Percentiles rank a stretch among this genome's conserved stretches.
Evolutionary conservation across 768 basidiomycete genomes (phyloP).

Genomic region (Panaeolus papilionaceus): DNA sequence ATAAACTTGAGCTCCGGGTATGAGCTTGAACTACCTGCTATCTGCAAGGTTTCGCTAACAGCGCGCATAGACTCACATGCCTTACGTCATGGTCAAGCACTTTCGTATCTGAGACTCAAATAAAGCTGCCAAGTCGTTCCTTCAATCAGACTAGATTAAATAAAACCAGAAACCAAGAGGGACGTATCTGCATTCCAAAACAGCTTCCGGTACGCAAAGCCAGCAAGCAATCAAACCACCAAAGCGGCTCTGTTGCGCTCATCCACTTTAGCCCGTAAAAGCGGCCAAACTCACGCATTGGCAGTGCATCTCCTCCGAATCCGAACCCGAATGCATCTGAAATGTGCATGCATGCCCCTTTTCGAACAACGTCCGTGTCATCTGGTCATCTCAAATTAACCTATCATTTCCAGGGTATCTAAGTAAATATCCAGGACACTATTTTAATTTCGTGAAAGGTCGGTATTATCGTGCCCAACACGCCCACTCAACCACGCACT

Average conservation of each 20-base stretch:
- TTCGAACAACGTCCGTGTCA: not conserved
- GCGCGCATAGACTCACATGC: not conserved
- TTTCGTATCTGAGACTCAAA: not conserved
- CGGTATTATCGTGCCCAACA: not conserved
- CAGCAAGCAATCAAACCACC: not conserved
- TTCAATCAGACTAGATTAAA: constrained; percentile 1
- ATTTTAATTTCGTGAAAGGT: not conserved
- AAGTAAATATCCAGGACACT: not conserved
- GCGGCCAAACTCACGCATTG: constrained; percentile 14
- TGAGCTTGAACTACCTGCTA: not conserved
- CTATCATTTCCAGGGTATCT: not conserved
- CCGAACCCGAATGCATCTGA: not conserved
- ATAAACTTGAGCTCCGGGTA: not conserved
- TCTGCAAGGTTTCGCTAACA: constrained; percentile 5
- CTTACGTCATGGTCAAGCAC: not conserved
- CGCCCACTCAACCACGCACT: not conserved
- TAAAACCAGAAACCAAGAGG: not conserved
- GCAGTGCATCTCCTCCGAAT: constrained; percentile 7
- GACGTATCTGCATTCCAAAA: not conserved
- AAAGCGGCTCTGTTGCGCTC: constrained; percentile 10
- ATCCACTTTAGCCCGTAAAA: constrained; percentile 3
- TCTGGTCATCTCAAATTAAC: not conserved
- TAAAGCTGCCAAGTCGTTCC: not conserved
- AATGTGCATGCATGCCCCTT: not conserved
- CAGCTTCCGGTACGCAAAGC: not conserved